These are phyloP conservation scores for Claviceps sp. DNA, from an alignment of 2,329 filamentous ascomycete species.

Conservation along the genomic window DNA sequence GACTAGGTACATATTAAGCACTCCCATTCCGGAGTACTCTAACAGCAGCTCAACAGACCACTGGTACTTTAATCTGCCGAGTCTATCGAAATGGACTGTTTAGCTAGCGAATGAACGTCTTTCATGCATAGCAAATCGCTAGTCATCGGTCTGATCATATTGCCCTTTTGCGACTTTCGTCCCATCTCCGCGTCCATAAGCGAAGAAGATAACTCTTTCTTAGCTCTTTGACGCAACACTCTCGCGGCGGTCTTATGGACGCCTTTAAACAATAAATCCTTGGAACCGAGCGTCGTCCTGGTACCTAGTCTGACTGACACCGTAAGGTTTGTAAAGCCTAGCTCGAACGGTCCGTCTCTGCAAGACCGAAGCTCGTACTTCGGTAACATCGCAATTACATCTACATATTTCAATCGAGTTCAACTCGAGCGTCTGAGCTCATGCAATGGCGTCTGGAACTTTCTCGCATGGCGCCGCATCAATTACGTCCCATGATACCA, in stretches of 20 bases:
- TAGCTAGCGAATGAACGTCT: background rate
- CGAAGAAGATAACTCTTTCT: background rate
- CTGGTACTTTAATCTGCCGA: background rate
- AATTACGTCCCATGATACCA: conserved; percentile 4
- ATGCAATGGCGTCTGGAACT: background rate
- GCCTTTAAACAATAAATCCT: background rate
- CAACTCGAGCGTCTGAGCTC: background rate
- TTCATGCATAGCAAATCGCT: background rate
- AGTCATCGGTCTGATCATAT: background rate
- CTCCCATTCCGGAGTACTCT: background rate
- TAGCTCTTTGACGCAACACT: background rate
- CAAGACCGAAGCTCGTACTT: background rate
- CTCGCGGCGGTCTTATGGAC: background rate
- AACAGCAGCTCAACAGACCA: too few relatives aligned
- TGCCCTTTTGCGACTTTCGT: background rate
- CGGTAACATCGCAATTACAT: background rate
- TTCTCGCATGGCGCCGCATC: background rate
- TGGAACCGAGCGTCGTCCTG: background rate
- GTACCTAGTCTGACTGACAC: background rate
- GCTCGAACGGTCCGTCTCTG: background rate
- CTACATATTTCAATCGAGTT: background rate
- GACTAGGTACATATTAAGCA: background rate
- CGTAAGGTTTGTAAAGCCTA: background rate
- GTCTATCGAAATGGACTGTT: background rate
- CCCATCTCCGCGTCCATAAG: background rate